A percentile compares a stretch with the other conserved stretches of the same genome.
phyloP scores from a whole-genome alignment of 2,329 filamentous ascomycete genomes.

The Didymella pinodella region DNA sequence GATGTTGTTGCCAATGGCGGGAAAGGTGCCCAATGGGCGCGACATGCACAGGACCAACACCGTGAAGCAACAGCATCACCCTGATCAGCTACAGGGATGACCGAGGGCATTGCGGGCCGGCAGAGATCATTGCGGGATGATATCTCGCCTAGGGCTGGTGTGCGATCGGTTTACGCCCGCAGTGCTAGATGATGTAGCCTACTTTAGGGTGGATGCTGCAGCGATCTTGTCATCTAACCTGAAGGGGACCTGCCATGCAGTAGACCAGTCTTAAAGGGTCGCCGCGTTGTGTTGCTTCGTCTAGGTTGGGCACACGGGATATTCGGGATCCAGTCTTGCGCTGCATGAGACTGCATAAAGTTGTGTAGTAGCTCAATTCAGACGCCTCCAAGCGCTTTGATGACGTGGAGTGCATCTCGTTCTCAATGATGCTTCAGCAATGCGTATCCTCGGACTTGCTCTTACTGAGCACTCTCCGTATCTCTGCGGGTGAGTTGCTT shows the following conservation, averaged over 20 bases:
- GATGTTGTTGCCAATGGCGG: too few species aligned
- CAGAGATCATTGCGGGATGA: background rate
- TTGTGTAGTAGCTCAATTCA: conserved; percentile 9
- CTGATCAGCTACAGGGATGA: background rate
- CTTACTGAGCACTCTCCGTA: too few species aligned
- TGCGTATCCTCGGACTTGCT: too few species aligned
- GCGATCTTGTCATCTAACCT: conserved; percentile 3
- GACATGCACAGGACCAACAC: too few species aligned
- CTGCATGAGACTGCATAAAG: conserved; percentile 11
- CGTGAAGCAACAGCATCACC: too few species aligned
- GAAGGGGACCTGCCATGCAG: conserved; percentile 17
- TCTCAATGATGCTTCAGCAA: background rate
- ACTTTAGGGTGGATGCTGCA: background rate
- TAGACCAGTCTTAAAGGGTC: conserved; percentile 10
- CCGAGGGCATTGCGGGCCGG: background rate
- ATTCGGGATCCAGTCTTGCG: conserved; percentile 1
- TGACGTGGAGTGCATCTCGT: background rate
- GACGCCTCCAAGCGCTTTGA: background rate
- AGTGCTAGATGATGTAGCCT: background rate
- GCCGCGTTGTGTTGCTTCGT: background rate
- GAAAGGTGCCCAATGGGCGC: too few species aligned
- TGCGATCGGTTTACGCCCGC: conserved; percentile 15
- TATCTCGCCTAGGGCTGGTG: conserved; percentile 8
- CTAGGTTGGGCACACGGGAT: conserved; percentile 5
- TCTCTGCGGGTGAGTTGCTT: too few species aligned